Evolutionary conservation across 345 rosid genomes (phyloP).

Genomic region (Corchorus olitorius): DNA sequence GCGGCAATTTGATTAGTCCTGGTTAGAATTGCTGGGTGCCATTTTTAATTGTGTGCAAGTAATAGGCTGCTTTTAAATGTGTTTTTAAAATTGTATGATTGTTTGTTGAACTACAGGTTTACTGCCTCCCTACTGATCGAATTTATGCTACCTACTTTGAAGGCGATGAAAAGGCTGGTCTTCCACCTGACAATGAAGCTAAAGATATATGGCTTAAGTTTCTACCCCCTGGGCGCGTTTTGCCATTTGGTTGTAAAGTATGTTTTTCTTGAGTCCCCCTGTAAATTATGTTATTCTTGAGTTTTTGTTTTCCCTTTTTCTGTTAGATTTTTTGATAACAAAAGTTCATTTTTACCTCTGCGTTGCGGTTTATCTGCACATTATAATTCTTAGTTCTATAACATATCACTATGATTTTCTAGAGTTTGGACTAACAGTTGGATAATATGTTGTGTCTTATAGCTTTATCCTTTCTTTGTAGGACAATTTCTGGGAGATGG

Average conservation of each 20-base stretch:
- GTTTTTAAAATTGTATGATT: background rate
- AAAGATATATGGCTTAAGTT: constrained; percentile 78
- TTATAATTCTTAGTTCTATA: background rate
- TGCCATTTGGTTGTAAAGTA: constrained; percentile 96
- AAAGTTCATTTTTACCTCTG: background rate
- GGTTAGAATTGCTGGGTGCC: background rate
- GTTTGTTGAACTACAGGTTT: constrained; percentile 51
- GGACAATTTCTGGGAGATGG: constrained; percentile 99
- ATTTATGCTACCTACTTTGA: constrained; percentile 96
- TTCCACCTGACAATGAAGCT: constrained; percentile 88
- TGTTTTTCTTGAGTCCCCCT: constrained; percentile 27
- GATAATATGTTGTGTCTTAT: background rate
- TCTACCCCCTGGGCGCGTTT: constrained; percentile 75
- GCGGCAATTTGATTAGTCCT: background rate
- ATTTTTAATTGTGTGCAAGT: background rate
- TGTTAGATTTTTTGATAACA: background rate
- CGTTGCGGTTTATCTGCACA: background rate
- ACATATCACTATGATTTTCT: constrained; percentile 1
- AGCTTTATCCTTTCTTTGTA: constrained; percentile 28
- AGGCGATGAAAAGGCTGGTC: constrained; percentile 92
- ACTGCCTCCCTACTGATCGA: constrained; percentile 70
- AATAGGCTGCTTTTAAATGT: background rate
- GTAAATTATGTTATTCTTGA: constrained; percentile 55
- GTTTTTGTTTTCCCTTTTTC: background rate
- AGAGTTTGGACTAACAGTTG: background rate